Conservation (phyloP, 1,284 basidiomycete species). For the Baeospora myosura region DNA sequence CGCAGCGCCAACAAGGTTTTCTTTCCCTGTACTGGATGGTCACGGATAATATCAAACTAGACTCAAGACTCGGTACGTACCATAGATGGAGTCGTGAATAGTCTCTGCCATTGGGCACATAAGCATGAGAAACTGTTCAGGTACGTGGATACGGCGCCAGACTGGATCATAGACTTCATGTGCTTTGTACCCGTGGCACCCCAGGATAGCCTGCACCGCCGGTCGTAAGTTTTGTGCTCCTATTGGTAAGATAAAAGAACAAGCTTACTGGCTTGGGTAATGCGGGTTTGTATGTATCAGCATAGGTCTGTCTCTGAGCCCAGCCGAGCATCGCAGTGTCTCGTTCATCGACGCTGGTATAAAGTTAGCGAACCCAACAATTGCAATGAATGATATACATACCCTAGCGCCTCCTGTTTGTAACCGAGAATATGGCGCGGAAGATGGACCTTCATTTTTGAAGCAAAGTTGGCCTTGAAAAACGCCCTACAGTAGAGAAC, state of each 20-base stretch:
- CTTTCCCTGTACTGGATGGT: conserved; percentile 6
- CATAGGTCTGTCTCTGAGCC: conserved; percentile 16
- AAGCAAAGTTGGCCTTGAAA: conserved; percentile 13
- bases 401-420: conserved; percentile 18
- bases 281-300: conserved; percentile 19
- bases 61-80: conserved; percentile 3
- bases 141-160: conserved; percentile 21
- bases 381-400: neutral
- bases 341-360: conserved; percentile 12
- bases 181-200: conserved; percentile 17
- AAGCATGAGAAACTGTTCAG: conserved; percentile 15
- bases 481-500: conserved; percentile 17
- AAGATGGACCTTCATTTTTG: conserved; percentile 16
- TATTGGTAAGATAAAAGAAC: neutral
- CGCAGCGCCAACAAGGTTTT: conserved; percentile 17
- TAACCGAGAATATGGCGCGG: conserved; percentile 18
- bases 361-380: neutral
- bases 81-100: conserved; percentile 10
- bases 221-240: neutral
- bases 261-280: conserved; percentile 16
- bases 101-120: conserved; percentile 22
- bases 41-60: neutral
- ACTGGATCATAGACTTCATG: conserved; percentile 20
- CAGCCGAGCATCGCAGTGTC: conserved; percentile 20
- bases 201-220: conserved; percentile 23